These are phyloP conservation scores for Infundibulicybe gibba DNA, from an alignment of 768 basidiomycete genomes.

Conservation along the genomic window DNA sequence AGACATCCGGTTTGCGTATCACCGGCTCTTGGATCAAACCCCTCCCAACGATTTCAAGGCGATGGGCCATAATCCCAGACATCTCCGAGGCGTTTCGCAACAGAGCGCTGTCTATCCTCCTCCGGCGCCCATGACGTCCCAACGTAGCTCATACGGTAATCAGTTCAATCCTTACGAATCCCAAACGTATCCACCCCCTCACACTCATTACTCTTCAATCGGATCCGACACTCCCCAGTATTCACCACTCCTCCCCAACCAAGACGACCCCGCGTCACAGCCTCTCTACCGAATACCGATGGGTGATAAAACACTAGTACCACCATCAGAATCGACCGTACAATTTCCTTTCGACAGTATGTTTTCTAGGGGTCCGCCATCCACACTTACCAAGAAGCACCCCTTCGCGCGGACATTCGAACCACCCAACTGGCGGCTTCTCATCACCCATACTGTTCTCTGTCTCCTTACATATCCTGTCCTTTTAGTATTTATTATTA, in stretches of 20 bases:
- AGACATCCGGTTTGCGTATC: too few relatives aligned
- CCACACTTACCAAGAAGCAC: slow-evolving; percentile 13
- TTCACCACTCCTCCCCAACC: neutral
- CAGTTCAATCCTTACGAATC: too few relatives aligned
- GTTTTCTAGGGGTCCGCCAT: slow-evolving; percentile 7
- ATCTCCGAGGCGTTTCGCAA: too few relatives aligned
- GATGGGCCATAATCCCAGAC: too few relatives aligned
- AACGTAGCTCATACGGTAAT: too few relatives aligned
- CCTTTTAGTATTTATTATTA: slow-evolving; percentile 23
- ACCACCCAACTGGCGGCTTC: slow-evolving; percentile 24
- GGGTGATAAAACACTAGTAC: neutral
- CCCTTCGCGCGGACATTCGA: slow-evolving; percentile 27
- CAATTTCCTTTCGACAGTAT: slow-evolving; percentile 4
- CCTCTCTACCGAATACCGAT: neutral
- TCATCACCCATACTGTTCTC: slow-evolving; percentile 24
- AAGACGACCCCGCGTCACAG: neutral
- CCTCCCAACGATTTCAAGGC: too few relatives aligned
- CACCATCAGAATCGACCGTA: slow-evolving; percentile 1
- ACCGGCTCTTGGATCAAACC: too few relatives aligned
- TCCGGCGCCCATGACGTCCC: too few relatives aligned
- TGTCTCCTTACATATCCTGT: slow-evolving; percentile 31
- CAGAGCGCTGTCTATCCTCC: too few relatives aligned
- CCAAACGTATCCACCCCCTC: too few relatives aligned
- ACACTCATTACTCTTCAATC: too few relatives aligned
- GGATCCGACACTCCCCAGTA: neutral